Conservation (phyloP, 768 basidiomycete species). For the Tubosaeta sp. region DNA sequence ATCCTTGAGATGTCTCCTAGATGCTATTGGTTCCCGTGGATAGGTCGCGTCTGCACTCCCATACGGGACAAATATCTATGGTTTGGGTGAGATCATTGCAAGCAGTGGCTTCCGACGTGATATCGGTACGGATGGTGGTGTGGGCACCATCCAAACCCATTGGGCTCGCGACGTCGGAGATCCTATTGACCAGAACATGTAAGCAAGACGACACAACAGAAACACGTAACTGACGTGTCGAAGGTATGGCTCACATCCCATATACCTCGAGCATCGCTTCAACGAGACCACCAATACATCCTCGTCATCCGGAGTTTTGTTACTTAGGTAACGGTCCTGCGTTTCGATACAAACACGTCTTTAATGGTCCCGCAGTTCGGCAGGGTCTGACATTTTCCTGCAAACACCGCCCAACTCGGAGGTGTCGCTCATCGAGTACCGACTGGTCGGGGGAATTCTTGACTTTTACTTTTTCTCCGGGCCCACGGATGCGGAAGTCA, state of each 20-base stretch:
- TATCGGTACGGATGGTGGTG: conserved; percentile 44
- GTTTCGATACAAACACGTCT: too few relatives aligned
- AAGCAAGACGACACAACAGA: conserved; percentile 31
- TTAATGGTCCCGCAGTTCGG: conserved; percentile 46
- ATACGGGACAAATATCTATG: conserved; percentile 67
- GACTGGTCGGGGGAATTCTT: conserved; percentile 70
- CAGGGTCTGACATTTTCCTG: conserved; percentile 69
- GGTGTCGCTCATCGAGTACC: conserved; percentile 64
- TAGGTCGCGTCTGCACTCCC: conserved; percentile 69
- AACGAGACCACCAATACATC: conserved; percentile 46
- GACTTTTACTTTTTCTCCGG: conserved; percentile 79
- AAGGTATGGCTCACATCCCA: conserved; percentile 72
- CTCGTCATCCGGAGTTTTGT: conserved; percentile 67
- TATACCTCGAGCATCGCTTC: conserved; percentile 74
- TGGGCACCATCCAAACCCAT: conserved; percentile 60
- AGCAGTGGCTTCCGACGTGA: conserved; percentile 66
- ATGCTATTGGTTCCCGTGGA: not conserved
- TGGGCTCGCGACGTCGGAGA: conserved; percentile 66
- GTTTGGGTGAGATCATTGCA: conserved; percentile 69
- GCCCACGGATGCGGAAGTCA: conserved; percentile 44
- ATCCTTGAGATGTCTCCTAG: not conserved
- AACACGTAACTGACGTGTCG: not conserved
- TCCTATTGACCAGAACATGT: conserved; percentile 67
- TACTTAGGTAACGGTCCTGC: conserved; percentile 46
- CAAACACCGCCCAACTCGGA: conserved; percentile 51